Conservation (phyloP, 768 basidiomycete genomes). For the Mycena olivaceomarginata region DNA sequence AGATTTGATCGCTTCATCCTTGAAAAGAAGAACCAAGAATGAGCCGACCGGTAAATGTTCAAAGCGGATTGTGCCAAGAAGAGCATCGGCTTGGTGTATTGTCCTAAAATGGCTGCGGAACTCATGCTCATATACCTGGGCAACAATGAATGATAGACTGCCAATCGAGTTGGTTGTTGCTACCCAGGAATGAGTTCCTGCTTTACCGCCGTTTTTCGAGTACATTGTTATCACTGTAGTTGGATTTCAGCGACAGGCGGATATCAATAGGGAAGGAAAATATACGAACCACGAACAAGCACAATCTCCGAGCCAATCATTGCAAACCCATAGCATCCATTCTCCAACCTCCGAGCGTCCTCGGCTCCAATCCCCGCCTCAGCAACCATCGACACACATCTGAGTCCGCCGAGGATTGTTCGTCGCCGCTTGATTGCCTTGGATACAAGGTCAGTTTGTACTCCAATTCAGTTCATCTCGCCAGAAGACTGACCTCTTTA, state of each 20-base stretch:
- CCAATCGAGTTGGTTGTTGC: neutral
- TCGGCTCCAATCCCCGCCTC: constrained; percentile 1
- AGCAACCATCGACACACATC: neutral
- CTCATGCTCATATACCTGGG: constrained; percentile 1
- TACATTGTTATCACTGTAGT: constrained; percentile 14
- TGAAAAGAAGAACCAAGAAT: neutral
- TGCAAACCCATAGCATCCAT: neutral
- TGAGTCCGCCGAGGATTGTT: neutral
- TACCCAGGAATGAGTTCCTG: constrained; percentile 7
- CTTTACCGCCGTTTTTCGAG: constrained; percentile 18
- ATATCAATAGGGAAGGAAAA: neutral
- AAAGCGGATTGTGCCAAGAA: neutral
- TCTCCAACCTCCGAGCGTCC: neutral
- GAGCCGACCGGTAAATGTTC: neutral
- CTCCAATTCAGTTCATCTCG: no score
- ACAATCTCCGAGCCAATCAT: no score
- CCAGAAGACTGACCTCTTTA: neutral
- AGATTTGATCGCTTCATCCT: no score
- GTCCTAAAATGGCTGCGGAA: constrained; percentile 6
- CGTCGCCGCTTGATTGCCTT: constrained; percentile 7
- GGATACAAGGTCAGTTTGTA: neutral
- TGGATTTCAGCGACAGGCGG: neutral
- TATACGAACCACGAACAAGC: constrained; percentile 11
- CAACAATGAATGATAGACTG: neutral
- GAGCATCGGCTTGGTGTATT: neutral